Evolutionary conservation across 2,329 filamentous ascomycete genomes (phyloP), one percentile per base, ranked within the genome.

Genomic region (Talaromyces albobiverticillius): DNA sequence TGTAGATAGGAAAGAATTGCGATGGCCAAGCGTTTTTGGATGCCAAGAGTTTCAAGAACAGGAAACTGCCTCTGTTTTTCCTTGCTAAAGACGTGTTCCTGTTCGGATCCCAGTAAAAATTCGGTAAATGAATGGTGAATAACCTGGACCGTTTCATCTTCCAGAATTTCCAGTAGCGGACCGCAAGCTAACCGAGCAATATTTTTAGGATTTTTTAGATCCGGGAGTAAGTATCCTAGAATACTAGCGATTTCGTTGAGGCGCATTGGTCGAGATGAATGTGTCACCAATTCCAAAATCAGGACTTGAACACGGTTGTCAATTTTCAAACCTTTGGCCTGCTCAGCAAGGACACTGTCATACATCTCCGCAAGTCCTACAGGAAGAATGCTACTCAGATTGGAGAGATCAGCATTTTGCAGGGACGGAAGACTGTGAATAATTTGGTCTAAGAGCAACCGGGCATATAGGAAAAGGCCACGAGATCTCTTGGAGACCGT

Each of bases 121-220:
- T 79, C 76, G 2, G 76, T 78, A 34, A 79, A 72, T 1, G 75
- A 78, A 49, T 79, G 76, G 56, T 79, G 76, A 8, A 79, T 72
- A 4, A 79, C 68, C 14, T 68, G 67, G 5, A 79, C 55, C 0
- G 71, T 74, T 50, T 76, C 76, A 46, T 79, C 74, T 14, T 75
- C 72, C 2, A 74, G 61, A 16, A 77, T 62, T 55, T 79, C 76
- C 1, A 79, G 57, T 26, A 79, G 56, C 8, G 73, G 67, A 1
- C 74, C 74, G 55, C 71, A 76, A 5, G 68, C 64, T 9, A 59
- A 61, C 18, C 67, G 61, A 8, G 75, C 64, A 26, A 32, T 26
- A 4, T n/a, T 31, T 26, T 29, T 46, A 22, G 23, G 26, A 5
- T 46, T 20, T 2, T 46, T 22, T 18, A 18, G 18, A 46, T 31